A percentile compares a stretch with the other conserved stretches of the same genome.
Evolutionary conservation across 2,329 filamentous ascomycete species (phyloP).

Genomic region (Erysiphe pulchra): DNA sequence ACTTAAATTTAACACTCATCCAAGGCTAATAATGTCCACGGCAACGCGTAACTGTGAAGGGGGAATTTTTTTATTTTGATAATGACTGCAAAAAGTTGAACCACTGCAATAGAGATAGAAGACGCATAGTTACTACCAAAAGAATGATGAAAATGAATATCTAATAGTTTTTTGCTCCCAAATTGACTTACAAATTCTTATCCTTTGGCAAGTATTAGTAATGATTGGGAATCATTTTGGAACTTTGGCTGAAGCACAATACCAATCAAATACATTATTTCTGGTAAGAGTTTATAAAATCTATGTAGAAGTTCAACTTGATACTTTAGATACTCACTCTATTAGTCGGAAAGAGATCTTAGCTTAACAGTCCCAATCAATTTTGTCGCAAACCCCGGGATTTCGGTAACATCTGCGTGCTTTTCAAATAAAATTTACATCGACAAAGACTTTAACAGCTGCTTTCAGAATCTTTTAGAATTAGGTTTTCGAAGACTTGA

Average conservation of each 20-base stretch:
- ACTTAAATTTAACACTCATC: no score
- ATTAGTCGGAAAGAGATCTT: constrained; percentile 32
- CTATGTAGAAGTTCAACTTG: background rate
- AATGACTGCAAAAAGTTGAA: no score
- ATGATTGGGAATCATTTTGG: background rate
- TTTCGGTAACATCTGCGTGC: constrained; percentile 31
- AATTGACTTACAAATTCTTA: no score
- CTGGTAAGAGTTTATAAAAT: background rate
- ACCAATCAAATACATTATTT: background rate
- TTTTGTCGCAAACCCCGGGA: constrained; percentile 28
- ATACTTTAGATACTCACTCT: background rate
- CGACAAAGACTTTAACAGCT: constrained; percentile 20
- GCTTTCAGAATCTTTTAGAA: constrained; percentile 35
- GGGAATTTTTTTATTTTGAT: no score
- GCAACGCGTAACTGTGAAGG: no score
- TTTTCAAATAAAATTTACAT: constrained; percentile 29
- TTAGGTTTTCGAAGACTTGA: constrained; percentile 30
- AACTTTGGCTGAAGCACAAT: background rate
- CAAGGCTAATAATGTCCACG: no score
- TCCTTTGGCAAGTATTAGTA: no score
- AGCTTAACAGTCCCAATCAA: constrained; percentile 33
- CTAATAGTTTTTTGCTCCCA: no score
- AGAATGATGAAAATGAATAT: no score
- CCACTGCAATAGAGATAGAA: background rate
- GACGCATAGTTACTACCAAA: background rate